These are phyloP conservation scores for Scorias spongiosa DNA, from an alignment of 2,329 filamentous ascomycete species.

Conservation along the genomic window DNA sequence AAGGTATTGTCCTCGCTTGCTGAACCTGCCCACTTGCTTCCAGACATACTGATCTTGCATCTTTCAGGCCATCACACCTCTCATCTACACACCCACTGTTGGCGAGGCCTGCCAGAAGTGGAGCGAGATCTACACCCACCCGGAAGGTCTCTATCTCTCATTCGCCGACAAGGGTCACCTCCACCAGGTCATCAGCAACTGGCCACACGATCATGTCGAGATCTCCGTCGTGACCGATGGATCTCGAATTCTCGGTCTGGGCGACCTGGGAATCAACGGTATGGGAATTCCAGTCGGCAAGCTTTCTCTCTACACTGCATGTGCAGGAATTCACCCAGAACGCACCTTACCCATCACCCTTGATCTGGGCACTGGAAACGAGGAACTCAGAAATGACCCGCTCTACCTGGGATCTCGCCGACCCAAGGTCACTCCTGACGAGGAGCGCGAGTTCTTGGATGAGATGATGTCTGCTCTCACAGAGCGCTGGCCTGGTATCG, in stretches of 20 bases:
- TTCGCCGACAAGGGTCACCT: slow-evolving; percentile 89
- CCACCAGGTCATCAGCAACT: slow-evolving; percentile 76
- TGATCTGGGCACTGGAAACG: slow-evolving; percentile 49
- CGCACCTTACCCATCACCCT: slow-evolving; percentile 47
- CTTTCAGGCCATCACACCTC: slow-evolving; percentile 56
- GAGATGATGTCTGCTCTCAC: slow-evolving; percentile 89
- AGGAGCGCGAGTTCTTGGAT: slow-evolving; percentile 86
- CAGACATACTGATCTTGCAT: background rate
- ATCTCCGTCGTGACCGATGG: slow-evolving; percentile 96
- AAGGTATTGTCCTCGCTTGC: slow-evolving; percentile 25
- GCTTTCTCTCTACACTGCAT: slow-evolving; percentile 84
- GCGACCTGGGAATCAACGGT: slow-evolving; percentile 90
- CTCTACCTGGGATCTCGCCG: slow-evolving; percentile 83
- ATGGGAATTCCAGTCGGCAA: slow-evolving; percentile 98
- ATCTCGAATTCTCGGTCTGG: slow-evolving; percentile 79
- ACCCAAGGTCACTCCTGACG: slow-evolving; percentile 60
- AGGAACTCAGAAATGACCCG: slow-evolving; percentile 55
- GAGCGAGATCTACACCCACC: slow-evolving; percentile 87
- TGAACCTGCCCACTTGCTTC: too few relatives aligned
- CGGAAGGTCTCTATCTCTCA: slow-evolving; percentile 91
- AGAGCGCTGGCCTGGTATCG: slow-evolving; percentile 57
- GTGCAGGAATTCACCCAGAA: slow-evolving; percentile 80
- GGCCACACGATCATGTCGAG: slow-evolving; percentile 73
- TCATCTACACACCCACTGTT: slow-evolving; percentile 81
- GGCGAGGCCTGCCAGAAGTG: slow-evolving; percentile 94